A percentile compares a stretch with the other conserved stretches of the same genome.
phyloP scores from a whole-genome alignment of 192 early-diverging fungal genomes.

The Mortierella claussenii region DNA sequence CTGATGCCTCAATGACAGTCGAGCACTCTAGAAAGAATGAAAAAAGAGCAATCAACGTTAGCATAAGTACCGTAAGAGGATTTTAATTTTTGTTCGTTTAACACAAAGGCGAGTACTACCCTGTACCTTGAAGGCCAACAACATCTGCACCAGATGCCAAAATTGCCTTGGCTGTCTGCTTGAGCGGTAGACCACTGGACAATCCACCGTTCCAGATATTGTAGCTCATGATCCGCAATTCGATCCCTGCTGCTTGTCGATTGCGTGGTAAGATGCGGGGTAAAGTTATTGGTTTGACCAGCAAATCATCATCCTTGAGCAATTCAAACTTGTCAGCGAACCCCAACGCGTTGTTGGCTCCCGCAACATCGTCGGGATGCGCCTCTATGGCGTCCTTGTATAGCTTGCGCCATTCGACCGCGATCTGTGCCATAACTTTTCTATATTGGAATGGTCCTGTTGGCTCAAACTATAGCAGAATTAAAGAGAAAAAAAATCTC shows the following conservation, averaged over 20 bases:
- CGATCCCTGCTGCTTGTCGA: constrained; percentile 37
- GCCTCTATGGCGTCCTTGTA: constrained; percentile 15
- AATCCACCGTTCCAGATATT: constrained; percentile 56
- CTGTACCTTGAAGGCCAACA: constrained; percentile 55
- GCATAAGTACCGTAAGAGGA: no score
- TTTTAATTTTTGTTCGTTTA: no score
- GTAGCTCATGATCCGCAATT: constrained; percentile 53
- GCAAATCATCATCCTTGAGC: not conserved
- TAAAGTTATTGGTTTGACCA: constrained; percentile 15
- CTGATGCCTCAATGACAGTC: constrained; percentile 4
- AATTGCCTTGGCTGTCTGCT: constrained; percentile 52
- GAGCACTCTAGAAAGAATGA: constrained; percentile 31
- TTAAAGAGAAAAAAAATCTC: not conserved
- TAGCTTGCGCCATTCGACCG: constrained; percentile 31
- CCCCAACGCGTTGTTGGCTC: constrained; percentile 43
- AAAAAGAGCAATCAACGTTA: no score
- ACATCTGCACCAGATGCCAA: constrained; percentile 51
- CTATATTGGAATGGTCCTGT: constrained; percentile 22
- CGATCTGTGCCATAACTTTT: constrained; percentile 24
- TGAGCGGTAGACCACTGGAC: constrained; percentile 15
- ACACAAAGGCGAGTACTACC: no score
- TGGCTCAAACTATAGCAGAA: constrained; percentile 16
- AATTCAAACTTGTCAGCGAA: constrained; percentile 28
- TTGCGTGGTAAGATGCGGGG: constrained; percentile 38
- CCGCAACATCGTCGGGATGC: constrained; percentile 25